Evolutionary conservation across 371 early-diverging fungal species (phyloP).

Genomic region (Smittium culicis): DNA sequence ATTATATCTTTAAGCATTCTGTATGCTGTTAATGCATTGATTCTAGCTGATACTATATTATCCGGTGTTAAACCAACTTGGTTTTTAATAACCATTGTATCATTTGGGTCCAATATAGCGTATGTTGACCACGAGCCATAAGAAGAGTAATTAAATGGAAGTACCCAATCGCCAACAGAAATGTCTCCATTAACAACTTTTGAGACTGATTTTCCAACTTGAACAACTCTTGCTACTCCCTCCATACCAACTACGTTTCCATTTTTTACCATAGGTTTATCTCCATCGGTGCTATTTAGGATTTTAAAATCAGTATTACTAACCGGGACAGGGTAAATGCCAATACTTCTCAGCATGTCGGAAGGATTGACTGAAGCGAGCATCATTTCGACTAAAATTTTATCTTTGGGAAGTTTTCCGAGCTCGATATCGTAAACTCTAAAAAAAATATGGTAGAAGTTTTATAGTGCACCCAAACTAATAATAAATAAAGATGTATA

Average conservation of each 20-base stretch:
- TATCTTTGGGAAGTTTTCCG: not conserved
- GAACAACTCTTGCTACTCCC: slow-evolving; percentile 60
- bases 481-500: too few relatives aligned
- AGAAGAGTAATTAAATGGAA: slow-evolving; percentile 28
- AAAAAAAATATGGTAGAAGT: too few relatives aligned
- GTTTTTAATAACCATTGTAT: slow-evolving; percentile 10
- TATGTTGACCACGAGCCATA: not conserved
- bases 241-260: slow-evolving; percentile 69
- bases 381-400: not conserved
- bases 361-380: not conserved
- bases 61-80: slow-evolving; percentile 32
- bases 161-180: slow-evolving; percentile 63
- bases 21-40: slow-evolving; percentile 91
- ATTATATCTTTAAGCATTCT: slow-evolving; percentile 75
- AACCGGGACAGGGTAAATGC: not conserved
- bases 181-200: slow-evolving; percentile 14
- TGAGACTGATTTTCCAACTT: slow-evolving; percentile 30
- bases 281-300: not conserved
- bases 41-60: slow-evolving; percentile 60
- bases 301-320: not conserved
- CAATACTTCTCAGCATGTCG: not conserved
- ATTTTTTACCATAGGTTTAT: not conserved
- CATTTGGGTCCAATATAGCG: not conserved
- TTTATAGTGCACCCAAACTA: too few relatives aligned
- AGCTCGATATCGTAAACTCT: not conserved